A percentile compares a stretch with the other conserved stretches of the same genome.
These are phyloP conservation scores for Microcera coccophila DNA, from an alignment of 2,329 filamentous ascomycete genomes.

Conservation along the genomic window DNA sequence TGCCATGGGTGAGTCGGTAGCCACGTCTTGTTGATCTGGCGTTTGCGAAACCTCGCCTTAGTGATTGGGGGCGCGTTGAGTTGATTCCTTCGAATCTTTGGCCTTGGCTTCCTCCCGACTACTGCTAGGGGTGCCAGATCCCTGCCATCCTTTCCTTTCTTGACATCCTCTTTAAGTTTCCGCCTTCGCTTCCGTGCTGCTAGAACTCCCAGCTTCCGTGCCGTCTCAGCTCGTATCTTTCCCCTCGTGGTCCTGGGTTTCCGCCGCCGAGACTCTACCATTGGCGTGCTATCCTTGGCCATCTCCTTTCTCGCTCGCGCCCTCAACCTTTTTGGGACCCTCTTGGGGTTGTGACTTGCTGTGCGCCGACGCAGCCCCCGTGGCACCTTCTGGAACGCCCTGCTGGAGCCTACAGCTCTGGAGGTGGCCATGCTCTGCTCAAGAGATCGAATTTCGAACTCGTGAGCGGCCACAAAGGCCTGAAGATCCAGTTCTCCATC, in stretches of 20 bases:
- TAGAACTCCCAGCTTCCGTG: slow-evolving; percentile 64
- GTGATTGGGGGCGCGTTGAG: slow-evolving; percentile 57
- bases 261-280: slow-evolving; percentile 61
- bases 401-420: slow-evolving; percentile 56
- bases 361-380: slow-evolving; percentile 79
- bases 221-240: slow-evolving; percentile 69
- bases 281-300: slow-evolving; percentile 85
- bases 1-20: slow-evolving; percentile 93
- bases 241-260: slow-evolving; percentile 56
- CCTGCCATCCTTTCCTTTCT: slow-evolving; percentile 14
- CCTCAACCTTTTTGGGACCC: slow-evolving; percentile 75
- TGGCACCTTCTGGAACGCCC: slow-evolving; percentile 90
- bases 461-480: slow-evolving; percentile 77
- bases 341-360: slow-evolving; percentile 91
- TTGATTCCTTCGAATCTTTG: slow-evolving; percentile 67
- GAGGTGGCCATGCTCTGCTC: slow-evolving; percentile 77
- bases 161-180: slow-evolving; percentile 31
- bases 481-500: slow-evolving; percentile 82
- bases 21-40: slow-evolving; percentile 88
- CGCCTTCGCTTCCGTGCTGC: slow-evolving; percentile 52
- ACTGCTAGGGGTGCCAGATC: slow-evolving; percentile 12
- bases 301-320: slow-evolving; percentile 69
- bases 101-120: slow-evolving; percentile 39
- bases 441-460: slow-evolving; percentile 84
- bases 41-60: slow-evolving; percentile 71